Base-by-base conservation (phyloP, 352 stramenopile species). In the Lagenidium giganteum region DNA sequence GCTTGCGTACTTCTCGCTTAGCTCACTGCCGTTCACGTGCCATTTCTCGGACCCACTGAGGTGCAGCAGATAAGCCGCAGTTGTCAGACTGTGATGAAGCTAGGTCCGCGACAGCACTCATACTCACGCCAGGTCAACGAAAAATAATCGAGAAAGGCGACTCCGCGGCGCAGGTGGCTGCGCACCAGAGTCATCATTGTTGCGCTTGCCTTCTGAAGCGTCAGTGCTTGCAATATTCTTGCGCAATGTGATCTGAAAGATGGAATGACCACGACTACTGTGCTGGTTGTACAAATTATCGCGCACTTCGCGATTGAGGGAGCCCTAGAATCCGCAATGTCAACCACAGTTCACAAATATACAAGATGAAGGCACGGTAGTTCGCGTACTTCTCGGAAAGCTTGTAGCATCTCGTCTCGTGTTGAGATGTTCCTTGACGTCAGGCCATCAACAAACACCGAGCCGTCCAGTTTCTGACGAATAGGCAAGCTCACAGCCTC, bases 221-320 rank as follows among this genome's bases (percentile, higher is more conserved):
- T 36, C 25, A 11, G 30, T 51, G 2, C 32, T 23, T 27, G 45
- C 28, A 21, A 61, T 24, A 32, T 69, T 75, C 41, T 54, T 75
- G 1, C 71, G 58, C 7, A 87, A 42, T 0, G 78, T 82, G 38
- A 90, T 57, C 50, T 87, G 70, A 51, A 87, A 90, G 13, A 90
- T 65, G 6, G 75, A 75, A 48, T 90, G 75, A 1, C 78, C 78
- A 41, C 67, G 70, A 30, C 68, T 83, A 21, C 67, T 84, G 47
- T 76, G 67, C 36, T 87, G 69, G 48, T 84, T 85, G 61, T 83
- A 85, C 5, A 87, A 32, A 35, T 87, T 87, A 46, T 87, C 71
- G 21, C 75, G 69, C 3, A 84, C 69, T 49, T 87, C 71, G 29
- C 71, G 67, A 46, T 87, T 79, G 45, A 67, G 36, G 2, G 69